Evolutionary conservation across 1,139 yeast genomes (phyloP).

Genomic region (Candida sp.): DNA sequence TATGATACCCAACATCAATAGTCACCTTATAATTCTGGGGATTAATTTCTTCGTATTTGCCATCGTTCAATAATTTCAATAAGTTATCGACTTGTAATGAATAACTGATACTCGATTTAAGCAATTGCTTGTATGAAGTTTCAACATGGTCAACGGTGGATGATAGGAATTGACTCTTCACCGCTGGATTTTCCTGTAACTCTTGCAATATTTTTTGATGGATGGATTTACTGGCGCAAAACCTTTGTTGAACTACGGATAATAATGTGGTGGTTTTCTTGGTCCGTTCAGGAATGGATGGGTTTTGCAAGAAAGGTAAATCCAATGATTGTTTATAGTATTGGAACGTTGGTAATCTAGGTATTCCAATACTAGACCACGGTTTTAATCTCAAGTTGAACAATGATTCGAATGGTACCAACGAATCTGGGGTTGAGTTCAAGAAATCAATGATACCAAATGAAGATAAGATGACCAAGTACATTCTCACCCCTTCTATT

Average conservation of each 20-base stretch:
- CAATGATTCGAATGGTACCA: constrained; percentile 46
- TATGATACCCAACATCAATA: constrained; percentile 28
- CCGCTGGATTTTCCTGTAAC: constrained; percentile 8
- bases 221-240: background rate
- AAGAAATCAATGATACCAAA: constrained; percentile 25
- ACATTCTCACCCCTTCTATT: constrained; percentile 20
- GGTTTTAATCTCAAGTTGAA: constrained; percentile 76
- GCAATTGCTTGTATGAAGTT: constrained; percentile 1
- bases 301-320: background rate
- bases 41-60: constrained; percentile 6
- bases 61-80: constrained; percentile 4
- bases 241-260: background rate
- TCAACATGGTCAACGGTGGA: background rate
- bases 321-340: constrained; percentile 22
- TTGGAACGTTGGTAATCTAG: constrained; percentile 53
- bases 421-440: constrained; percentile 31
- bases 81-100: constrained; percentile 5
- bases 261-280: background rate
- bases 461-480: constrained; percentile 20
- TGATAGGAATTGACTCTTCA: constrained; percentile 8
- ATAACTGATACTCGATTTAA: background rate
- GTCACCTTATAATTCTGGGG: constrained; percentile 12
- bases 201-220: constrained; percentile 4
- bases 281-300: background rate
- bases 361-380: constrained; percentile 80